Percentiles rank a stretch among this genome's conserved stretches.
phyloP scores from a whole-genome alignment of 805 yeast species.

The Candida tallmaniae region DNA sequence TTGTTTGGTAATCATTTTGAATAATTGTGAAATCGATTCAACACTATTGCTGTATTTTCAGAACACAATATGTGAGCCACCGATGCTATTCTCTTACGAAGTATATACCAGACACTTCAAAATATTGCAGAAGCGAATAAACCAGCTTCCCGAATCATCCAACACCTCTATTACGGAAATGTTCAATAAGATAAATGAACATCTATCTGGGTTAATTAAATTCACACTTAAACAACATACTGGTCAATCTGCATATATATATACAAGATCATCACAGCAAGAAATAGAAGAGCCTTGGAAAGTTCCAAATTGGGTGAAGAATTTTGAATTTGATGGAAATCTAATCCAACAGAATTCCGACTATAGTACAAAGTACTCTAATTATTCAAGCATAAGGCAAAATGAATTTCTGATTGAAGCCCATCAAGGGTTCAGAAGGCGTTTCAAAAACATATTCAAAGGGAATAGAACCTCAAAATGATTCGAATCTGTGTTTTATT shows the following conservation, averaged over 20 bases:
- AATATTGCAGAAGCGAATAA: constrained; percentile 5
- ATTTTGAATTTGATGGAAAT: constrained; percentile 5
- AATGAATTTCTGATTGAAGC: no score
- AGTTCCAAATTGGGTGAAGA: constrained; percentile 8
- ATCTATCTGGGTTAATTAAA: no score
- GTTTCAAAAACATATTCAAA: constrained; percentile 2
- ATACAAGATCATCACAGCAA: no score
- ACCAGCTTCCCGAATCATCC: no score
- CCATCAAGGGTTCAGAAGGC: constrained; percentile 6
- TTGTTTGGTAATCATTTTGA: constrained; percentile 1
- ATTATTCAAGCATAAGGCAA: no score
- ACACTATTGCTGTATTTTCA: constrained; percentile 6
- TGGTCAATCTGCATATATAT: no score
- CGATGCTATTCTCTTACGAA: constrained; percentile 10
- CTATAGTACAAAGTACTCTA: background rate
- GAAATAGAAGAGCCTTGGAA: no score
- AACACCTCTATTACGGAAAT: constrained; percentile 1
- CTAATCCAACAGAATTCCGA: constrained; percentile 9
- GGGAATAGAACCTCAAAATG: background rate
- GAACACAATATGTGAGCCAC: constrained; percentile 1
- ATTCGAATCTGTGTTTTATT: background rate
- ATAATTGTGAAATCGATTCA: constrained; percentile 3
- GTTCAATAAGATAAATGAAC: constrained; percentile 2
- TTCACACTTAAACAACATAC: no score
- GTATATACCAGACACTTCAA: constrained; percentile 4